These are phyloP conservation scores for Begonia peltatifolia DNA, from an alignment of 306 rosid genomes.

Conservation along the genomic window DNA sequence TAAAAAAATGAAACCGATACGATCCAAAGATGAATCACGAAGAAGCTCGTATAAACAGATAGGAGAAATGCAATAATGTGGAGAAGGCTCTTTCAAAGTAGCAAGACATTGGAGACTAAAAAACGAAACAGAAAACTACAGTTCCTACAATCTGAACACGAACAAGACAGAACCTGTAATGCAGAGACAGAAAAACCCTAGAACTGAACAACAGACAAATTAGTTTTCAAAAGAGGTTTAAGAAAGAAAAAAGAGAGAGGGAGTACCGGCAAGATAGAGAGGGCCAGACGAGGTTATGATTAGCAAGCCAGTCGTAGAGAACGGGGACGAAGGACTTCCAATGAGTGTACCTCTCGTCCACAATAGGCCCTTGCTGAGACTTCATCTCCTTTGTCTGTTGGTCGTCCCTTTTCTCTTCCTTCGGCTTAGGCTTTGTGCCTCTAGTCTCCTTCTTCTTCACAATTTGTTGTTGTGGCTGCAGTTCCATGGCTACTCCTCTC, in stretches of 20 bases:
- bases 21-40: no score
- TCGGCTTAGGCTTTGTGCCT: conserved; percentile 74
- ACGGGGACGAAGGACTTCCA: conserved; percentile 89
- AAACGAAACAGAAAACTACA: no score
- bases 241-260: neutral
- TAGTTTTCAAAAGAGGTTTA: neutral
- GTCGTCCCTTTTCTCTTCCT: conserved; percentile 61
- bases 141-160: no score
- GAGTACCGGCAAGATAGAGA: conserved; percentile 88
- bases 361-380: conserved; percentile 16
- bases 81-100: no score
- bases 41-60: no score
- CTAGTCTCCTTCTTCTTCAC: conserved; percentile 81
- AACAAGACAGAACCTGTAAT: no score
- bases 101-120: no score
- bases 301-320: conserved; percentile 90
- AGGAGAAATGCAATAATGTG: no score
- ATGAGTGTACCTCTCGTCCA: conserved; percentile 32
- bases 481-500: conserved; percentile 24
- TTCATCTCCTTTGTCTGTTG: conserved; percentile 26
- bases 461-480: conserved; percentile 8
- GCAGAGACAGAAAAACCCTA: conserved; percentile 9
- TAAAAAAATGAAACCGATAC: no score
- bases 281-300: conserved; percentile 96
- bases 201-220: neutral